Base-by-base conservation (phyloP, 805 yeast genomes). In the Zygoascus bituminiphila region DNA sequence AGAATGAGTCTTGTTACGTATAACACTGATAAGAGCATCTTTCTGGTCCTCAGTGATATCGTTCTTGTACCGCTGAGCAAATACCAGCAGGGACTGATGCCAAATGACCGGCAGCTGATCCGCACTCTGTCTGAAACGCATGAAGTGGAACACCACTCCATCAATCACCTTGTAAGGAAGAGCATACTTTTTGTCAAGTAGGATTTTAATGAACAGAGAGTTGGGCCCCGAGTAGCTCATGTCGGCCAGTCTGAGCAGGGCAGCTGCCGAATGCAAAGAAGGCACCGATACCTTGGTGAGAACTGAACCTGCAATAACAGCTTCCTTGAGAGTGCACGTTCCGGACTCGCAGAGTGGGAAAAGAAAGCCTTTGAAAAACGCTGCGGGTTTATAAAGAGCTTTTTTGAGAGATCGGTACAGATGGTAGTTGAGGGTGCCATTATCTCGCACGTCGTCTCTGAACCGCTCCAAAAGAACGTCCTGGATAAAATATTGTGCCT, bases 31-130 rank as follows among this genome's bases (percentile, higher is more conserved):
- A 52, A 93, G 71, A 67, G 91, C 88, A 59, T 93, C 98, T 64
- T 96, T 78, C 73, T 93, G 99, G 64, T 93, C 99, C 59, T 88
- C 96, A n/a, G 98, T 93, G 51, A 93, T 87, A 72, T 93, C 98
- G 62, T 93, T 91, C 66, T 91, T 93, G 65, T 93, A 93, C 55
- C 96, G 77, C 70, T 89, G 97, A 31, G 97, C 95, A 71, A 93
- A 93, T 1, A 93, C 83, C 49, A 93, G 73, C 62, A 93, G 84
- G 2, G 97, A 91, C 65, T 91, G 95, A 65, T 94, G 98, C 98
- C 98, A 93, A 33, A 91, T 91, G 15, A 93, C 85, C 6, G 98
- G 98, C 62, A 93, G 74, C 44, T 76, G 77, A 44, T 60, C 57
- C 12, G 45, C 39, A 33, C 49, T 49, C 40, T 57, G 52, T 71